Percentiles rank a stretch among this genome's conserved stretches.
phyloP scores from a whole-genome alignment of 2,329 filamentous ascomycete genomes.

The Fusarium compactum region DNA sequence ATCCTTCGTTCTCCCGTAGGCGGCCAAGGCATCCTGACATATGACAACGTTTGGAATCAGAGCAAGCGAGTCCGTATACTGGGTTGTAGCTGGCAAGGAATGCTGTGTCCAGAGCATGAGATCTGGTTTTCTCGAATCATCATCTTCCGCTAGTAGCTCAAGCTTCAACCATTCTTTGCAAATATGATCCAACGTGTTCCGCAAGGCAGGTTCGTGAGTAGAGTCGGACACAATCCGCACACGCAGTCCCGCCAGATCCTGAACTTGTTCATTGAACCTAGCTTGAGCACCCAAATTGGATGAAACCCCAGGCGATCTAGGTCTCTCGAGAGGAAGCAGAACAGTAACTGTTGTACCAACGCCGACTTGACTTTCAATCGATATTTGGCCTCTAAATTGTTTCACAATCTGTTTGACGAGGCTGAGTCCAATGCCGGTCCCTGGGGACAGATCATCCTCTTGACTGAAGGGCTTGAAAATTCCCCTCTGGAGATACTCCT shows the following conservation, averaged over 20 bases:
- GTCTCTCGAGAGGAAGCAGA: neutral
- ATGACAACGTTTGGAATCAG: neutral
- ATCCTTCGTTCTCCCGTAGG: neutral
- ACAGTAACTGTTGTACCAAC: neutral
- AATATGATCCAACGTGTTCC: neutral
- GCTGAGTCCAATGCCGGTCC: neutral
- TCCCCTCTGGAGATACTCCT: neutral
- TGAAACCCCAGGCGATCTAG: neutral
- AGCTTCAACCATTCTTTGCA: conserved; percentile 9
- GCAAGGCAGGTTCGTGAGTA: too few relatives aligned
- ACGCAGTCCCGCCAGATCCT: neutral
- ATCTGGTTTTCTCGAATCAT: neutral
- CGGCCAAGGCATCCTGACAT: neutral
- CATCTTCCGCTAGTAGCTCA: neutral
- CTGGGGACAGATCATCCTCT: neutral
- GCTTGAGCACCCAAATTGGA: neutral
- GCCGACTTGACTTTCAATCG: neutral
- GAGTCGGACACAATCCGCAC: neutral
- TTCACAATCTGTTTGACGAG: neutral
- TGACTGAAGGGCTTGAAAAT: conserved; percentile 1
- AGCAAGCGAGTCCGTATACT: neutral
- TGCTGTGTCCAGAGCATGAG: conserved; percentile 3
- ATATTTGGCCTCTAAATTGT: neutral
- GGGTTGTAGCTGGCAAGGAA: neutral
- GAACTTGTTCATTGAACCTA: neutral